Percentiles rank a stretch among this genome's conserved stretches.
Conservation (phyloP, 257 asterid genomes). For the Perilla frutescens region DNA sequence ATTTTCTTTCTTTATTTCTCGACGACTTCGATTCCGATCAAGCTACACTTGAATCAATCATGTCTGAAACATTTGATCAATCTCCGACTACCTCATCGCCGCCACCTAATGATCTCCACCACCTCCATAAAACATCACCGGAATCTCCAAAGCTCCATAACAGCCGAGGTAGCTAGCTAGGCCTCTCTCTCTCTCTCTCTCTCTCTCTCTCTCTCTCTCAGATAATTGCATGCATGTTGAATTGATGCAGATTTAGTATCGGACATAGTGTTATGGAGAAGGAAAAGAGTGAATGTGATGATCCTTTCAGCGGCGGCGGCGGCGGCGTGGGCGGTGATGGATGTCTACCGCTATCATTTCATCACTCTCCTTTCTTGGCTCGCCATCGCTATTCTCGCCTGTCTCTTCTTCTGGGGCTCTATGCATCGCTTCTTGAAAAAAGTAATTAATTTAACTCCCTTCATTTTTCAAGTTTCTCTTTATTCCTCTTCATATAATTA, state of each 20-base stretch:
- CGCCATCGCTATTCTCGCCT: slow-evolving; percentile 48
- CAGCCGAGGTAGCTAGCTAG: slow-evolving; percentile 18
- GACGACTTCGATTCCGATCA: no score
- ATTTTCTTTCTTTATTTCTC: no score
- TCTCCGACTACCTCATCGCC: no score
- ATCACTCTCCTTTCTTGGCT: slow-evolving; percentile 53
- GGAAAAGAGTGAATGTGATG: slow-evolving; percentile 40
- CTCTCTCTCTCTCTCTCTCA: no score
- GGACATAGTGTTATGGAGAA: slow-evolving; percentile 68
- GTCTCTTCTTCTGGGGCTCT: slow-evolving; percentile 56
- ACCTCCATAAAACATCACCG: not conserved
- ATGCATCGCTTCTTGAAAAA: slow-evolving; percentile 53
- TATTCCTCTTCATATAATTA: not conserved
- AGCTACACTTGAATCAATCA: no score
- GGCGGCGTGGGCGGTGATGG: slow-evolving; percentile 50
- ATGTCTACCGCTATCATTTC: slow-evolving; percentile 52
- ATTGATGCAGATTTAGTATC: slow-evolving; percentile 40
- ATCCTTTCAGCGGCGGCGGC: slow-evolving; percentile 54
- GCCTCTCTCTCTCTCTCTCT: slow-evolving; percentile 26
- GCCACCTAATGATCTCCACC: no score
- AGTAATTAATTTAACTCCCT: no score
- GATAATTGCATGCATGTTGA: no score
- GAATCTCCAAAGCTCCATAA: slow-evolving; percentile 23
- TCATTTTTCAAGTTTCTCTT: no score
- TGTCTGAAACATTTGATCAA: no score